These are phyloP conservation scores for Marasmius tenuissimus DNA, from an alignment of 1,284 basidiomycete species.

Conservation along the genomic window DNA sequence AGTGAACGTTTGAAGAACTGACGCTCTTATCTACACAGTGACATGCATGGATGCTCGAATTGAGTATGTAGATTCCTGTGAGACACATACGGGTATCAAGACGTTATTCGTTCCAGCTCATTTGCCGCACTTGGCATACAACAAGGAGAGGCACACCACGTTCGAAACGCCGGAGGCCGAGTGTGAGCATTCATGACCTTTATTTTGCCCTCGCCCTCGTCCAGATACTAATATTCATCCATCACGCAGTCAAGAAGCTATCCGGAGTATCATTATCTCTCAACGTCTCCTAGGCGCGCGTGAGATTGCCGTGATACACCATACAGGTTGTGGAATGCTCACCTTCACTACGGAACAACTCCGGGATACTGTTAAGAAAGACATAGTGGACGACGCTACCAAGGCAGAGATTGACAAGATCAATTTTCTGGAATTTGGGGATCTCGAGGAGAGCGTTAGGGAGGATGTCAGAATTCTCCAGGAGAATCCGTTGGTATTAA, in stretches of 20 bases:
- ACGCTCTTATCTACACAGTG: constrained; percentile 5
- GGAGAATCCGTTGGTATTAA: constrained; percentile 10
- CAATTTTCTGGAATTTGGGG: constrained; percentile 57
- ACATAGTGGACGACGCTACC: constrained; percentile 24
- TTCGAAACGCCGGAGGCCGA: constrained; percentile 14
- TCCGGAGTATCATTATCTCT: constrained; percentile 68
- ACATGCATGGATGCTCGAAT: constrained; percentile 23
- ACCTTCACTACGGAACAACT: constrained; percentile 55
- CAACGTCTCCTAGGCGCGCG: constrained; percentile 67
- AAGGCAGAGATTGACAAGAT: constrained; percentile 42
- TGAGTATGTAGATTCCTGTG: constrained; percentile 12
- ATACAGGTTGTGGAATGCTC: constrained; percentile 70
- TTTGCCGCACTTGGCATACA: constrained; percentile 13
- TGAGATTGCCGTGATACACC: constrained; percentile 66
- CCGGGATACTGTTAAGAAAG: constrained; percentile 44
- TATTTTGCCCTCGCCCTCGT: not conserved
- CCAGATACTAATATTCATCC: not conserved
- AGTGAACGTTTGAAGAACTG: not conserved
- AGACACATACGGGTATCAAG: not conserved
- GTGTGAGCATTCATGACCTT: constrained; percentile 9
- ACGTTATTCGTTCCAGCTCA: not conserved
- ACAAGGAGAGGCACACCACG: constrained; percentile 14
- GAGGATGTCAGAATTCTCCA: constrained; percentile 14
- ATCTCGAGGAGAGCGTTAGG: constrained; percentile 23
- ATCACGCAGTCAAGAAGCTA: constrained; percentile 46